phyloP scores from a whole-genome alignment of 495 filamentous ascomycete species.

The Patellaria atrata region DNA sequence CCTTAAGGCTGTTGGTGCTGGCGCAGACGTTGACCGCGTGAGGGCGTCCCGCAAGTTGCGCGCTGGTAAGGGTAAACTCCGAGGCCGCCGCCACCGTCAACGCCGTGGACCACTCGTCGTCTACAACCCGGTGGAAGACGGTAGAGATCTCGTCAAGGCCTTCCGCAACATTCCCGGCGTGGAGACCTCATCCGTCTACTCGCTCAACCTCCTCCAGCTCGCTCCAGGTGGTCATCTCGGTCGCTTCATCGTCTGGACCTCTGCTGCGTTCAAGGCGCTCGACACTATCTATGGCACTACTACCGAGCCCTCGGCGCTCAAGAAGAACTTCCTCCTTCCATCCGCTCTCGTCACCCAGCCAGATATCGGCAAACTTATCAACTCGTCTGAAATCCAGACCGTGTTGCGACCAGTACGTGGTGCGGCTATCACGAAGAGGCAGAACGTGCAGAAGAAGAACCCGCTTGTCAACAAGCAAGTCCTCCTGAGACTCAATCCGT shows the following conservation, averaged over 20 bases:
- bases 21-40: conserved; percentile 83
- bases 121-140: conserved; percentile 86
- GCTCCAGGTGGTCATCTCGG: conserved; percentile 97
- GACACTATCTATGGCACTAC: conserved; percentile 92
- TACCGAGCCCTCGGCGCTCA: conserved; percentile 66
- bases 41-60: conserved; percentile 85
- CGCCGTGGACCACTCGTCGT: conserved; percentile 92
- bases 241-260: conserved; percentile 98
- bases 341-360: conserved; percentile 77
- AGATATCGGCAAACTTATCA: conserved; percentile 92
- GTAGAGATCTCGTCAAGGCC: conserved; percentile 76
- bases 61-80: conserved; percentile 94
- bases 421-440: conserved; percentile 77
- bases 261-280: conserved; percentile 86
- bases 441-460: conserved; percentile 96
- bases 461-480: conserved; percentile 96
- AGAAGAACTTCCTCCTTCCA: conserved; percentile 97
- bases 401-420: conserved; percentile 83
- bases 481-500: conserved; percentile 91
- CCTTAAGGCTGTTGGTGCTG: conserved; percentile 78
- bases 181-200: conserved; percentile 87
- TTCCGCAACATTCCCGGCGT: conserved; percentile 99
- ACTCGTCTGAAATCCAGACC: conserved; percentile 94
- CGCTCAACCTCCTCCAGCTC: conserved; percentile 96
- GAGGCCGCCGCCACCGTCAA: conserved; percentile 88